phyloP scores from a whole-genome alignment of 345 rosid genomes.

The Gossypium arboreum region DNA sequence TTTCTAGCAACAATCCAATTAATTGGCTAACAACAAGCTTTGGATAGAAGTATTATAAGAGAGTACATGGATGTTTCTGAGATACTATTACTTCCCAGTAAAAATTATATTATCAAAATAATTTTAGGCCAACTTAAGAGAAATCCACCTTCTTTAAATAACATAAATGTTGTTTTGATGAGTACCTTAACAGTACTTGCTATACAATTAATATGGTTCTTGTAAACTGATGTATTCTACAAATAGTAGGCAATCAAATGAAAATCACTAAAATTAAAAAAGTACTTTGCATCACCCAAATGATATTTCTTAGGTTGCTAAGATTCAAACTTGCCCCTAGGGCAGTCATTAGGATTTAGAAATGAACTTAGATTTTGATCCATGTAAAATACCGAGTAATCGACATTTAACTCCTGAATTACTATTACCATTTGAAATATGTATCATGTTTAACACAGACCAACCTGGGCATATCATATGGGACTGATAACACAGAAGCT shows the following conservation, averaged over 20 bases:
- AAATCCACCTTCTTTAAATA: neutral
- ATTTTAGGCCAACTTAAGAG: neutral
- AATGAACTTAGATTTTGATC: neutral
- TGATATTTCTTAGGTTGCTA: neutral
- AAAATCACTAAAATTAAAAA: neutral
- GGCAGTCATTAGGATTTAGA: neutral
- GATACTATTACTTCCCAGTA: neutral
- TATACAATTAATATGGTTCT: neutral
- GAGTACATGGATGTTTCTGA: neutral
- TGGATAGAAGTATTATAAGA: neutral
- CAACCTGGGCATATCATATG: constrained; percentile 98
- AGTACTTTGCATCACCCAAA: neutral
- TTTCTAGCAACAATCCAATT: neutral
- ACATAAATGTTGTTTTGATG: neutral
- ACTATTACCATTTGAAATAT: neutral
- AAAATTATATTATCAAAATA: neutral
- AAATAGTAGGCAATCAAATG: neutral
- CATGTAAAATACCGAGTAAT: neutral
- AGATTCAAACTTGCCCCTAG: neutral
- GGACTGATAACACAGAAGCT: constrained; percentile 92
- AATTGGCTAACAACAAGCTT: neutral
- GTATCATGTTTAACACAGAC: constrained; percentile 20
- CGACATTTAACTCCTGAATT: neutral
- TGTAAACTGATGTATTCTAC: neutral
- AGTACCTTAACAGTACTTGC: constrained; percentile 1